Evolutionary conservation across 148 eudicot species (phyloP), one percentile per base, ranked within the genome.

Genomic region (Gaultheria prostrata): DNA sequence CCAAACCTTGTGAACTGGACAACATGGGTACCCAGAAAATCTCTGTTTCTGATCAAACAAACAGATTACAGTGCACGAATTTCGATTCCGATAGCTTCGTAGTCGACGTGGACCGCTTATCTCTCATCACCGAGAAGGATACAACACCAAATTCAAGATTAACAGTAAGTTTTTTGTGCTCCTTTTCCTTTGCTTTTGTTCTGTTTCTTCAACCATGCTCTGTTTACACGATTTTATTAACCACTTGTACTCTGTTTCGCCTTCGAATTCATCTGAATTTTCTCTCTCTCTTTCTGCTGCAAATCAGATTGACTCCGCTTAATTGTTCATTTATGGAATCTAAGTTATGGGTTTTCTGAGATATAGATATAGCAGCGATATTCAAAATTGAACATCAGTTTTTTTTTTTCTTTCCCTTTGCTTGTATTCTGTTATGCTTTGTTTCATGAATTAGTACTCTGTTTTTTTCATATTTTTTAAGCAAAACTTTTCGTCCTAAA

Each of bases 81-180:
- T 74, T 74, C 57, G 85, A 84, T 71, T 80, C 91, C 1, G 97
- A 93, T 57, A 88, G 89, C 86, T 93, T 89, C 83, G 74, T 88
- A 18, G 90, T 95, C 17, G 97, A 95, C 87, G 87, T 95, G 84
- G 94, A 91, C 39, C 85, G 88, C 39, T 87, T 92, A 24, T 87
- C 92, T 59, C 88, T 86, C 85, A 85, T 92, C 18, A 70, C 87
- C 18, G 89, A 88, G 30, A 92, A 89, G 73, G 93, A 92, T 13
- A 26, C 54, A 53, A 87, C 77, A 15, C 39, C 88, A 28, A 92
- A 89, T 85, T 90, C 98, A 80, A 89, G 93, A 87, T 80, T 87
- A 79, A 89, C 86, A 7, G 98, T 95, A 86, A 89, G 94, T 13
- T 51, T 56, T 20, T 18, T 56, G 80, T 30, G 6, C 71, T 43